These are phyloP conservation scores for Keqinozyma sinolaborantium DNA, from an alignment of 1,139 yeast species.

Conservation along the genomic window DNA sequence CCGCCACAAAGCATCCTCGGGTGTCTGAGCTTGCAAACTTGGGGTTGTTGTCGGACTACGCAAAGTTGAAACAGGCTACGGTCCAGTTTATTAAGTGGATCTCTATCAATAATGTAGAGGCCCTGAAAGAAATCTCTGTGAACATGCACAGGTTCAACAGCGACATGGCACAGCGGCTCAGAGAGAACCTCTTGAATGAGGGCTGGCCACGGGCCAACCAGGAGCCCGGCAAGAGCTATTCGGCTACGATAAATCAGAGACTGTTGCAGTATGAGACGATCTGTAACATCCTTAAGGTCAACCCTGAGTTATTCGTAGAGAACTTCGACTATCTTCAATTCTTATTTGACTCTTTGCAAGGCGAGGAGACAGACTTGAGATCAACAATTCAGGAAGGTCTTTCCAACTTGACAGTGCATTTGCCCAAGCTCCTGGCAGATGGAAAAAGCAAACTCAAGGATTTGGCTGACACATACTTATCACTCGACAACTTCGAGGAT, in stretches of 20 bases:
- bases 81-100: conserved; percentile 63
- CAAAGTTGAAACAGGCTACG: conserved; percentile 46
- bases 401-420: conserved; percentile 52
- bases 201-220: conserved; percentile 52
- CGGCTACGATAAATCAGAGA: conserved; percentile 41
- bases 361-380: conserved; percentile 61
- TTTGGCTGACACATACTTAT: conserved; percentile 38
- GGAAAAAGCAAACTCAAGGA: conserved; percentile 43
- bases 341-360: conserved; percentile 66
- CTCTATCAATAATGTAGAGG: conserved; percentile 18
- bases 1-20: conserved; percentile 38
- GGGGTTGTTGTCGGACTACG: conserved; percentile 55
- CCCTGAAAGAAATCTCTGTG: conserved; percentile 13
- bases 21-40: conserved; percentile 45
- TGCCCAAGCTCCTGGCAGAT: conserved; percentile 35
- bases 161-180: conserved; percentile 48
- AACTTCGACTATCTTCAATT: conserved; percentile 59
- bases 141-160: conserved; percentile 23
- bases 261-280: conserved; percentile 73
- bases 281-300: conserved; percentile 58
- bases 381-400: conserved; percentile 73
- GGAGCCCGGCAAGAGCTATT: conserved; percentile 26
- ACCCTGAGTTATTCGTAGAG: conserved; percentile 37
- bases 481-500: conserved; percentile 14
- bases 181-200: conserved; percentile 47